Evolutionary conservation across 2,329 filamentous ascomycete genomes (phyloP).

Genomic region (Alternaria longipes): DNA sequence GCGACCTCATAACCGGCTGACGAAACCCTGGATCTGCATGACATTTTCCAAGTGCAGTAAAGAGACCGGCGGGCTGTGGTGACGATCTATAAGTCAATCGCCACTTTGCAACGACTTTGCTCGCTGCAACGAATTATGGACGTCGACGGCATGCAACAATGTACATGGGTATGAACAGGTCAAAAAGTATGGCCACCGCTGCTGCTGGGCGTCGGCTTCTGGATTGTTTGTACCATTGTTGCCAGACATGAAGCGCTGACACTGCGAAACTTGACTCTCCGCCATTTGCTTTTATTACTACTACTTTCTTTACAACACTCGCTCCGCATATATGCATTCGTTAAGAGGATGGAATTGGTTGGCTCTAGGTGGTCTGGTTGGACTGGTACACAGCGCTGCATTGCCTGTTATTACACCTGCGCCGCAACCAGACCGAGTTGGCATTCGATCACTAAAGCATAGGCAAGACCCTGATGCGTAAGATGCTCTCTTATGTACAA

Average conservation of each 20-base stretch:
- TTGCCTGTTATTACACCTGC: slow-evolving; percentile 42
- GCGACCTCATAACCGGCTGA: slow-evolving; percentile 16
- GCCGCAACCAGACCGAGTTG: slow-evolving; percentile 24
- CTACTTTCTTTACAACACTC: slow-evolving; percentile 19
- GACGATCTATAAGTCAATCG: slow-evolving; percentile 34
- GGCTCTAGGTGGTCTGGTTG: slow-evolving; percentile 20
- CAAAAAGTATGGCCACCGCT: slow-evolving; percentile 25
- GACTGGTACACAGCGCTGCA: slow-evolving; percentile 21
- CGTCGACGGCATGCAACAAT: slow-evolving; percentile 10
- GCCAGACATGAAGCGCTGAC: slow-evolving; percentile 27
- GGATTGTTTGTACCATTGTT: slow-evolving; percentile 1
- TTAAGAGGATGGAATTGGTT: slow-evolving; percentile 31
- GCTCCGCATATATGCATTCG: slow-evolving; percentile 37
- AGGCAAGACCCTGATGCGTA: slow-evolving; percentile 46
- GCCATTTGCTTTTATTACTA: slow-evolving; percentile 12
- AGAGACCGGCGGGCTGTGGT: slow-evolving; percentile 30
- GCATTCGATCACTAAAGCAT: slow-evolving; percentile 20
- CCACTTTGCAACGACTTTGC: slow-evolving; percentile 27
- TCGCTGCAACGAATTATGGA: slow-evolving; percentile 23
- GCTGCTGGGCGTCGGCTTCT: slow-evolving; percentile 10
- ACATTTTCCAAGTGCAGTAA: slow-evolving; percentile 23
- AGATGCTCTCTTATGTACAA: slow-evolving; percentile 12
- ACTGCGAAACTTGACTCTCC: slow-evolving; percentile 7
- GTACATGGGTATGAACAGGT: slow-evolving; percentile 28
- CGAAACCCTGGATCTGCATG: slow-evolving; percentile 41